A percentile compares a stretch with the other conserved stretches of the same genome.
These are phyloP conservation scores for Nymphaea colorata DNA, from an alignment of 164 flowering plant species.

Conservation along the genomic window DNA sequence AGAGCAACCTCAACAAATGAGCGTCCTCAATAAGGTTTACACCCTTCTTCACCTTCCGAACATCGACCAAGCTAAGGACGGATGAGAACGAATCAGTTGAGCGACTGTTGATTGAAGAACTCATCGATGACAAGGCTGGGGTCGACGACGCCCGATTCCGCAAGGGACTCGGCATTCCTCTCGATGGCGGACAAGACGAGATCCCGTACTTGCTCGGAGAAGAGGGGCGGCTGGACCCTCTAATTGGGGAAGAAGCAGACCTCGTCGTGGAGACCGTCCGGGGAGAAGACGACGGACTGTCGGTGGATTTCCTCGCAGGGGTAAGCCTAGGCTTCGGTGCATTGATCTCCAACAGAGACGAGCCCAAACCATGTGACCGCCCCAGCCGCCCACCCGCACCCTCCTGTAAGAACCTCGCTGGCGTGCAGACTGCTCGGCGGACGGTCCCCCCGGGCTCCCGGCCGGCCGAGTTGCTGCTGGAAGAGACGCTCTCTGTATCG, in stretches of 20 bases:
- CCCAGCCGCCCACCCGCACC: slow-evolving; percentile 69
- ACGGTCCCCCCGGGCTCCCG: slow-evolving; percentile 30
- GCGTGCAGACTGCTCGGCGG: slow-evolving; percentile 31
- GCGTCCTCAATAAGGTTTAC: slow-evolving; percentile 69
- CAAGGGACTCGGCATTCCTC: slow-evolving; percentile 56
- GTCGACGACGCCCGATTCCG: slow-evolving; percentile 30
- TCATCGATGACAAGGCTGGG: slow-evolving; percentile 1
- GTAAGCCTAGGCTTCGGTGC: slow-evolving; percentile 41
- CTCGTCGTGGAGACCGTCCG: slow-evolving; percentile 15
- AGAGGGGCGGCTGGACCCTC: slow-evolving; percentile 33
- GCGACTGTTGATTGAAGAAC: slow-evolving; percentile 24
- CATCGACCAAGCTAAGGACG: slow-evolving; percentile 65
- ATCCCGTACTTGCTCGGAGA: slow-evolving; percentile 49
- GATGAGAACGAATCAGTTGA: slow-evolving; percentile 50
- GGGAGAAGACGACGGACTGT: slow-evolving; percentile 40
- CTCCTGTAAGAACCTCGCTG: slow-evolving; percentile 90
- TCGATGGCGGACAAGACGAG: slow-evolving; percentile 23
- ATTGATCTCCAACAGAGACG: slow-evolving; percentile 35
- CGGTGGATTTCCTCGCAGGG: slow-evolving; percentile 39
- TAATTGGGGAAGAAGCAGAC: slow-evolving; percentile 44
- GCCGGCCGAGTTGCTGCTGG: slow-evolving; percentile 80
- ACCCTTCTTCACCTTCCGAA: slow-evolving; percentile 61
- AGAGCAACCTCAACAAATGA: slow-evolving; percentile 66
- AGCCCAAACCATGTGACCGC: slow-evolving; percentile 19
- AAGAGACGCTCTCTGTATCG: slow-evolving; percentile 94